Evolutionary conservation across 2,329 filamentous ascomycete genomes (phyloP), one percentile per base, ranked within the genome.

Genomic region (Fonsecaea nubica): DNA sequence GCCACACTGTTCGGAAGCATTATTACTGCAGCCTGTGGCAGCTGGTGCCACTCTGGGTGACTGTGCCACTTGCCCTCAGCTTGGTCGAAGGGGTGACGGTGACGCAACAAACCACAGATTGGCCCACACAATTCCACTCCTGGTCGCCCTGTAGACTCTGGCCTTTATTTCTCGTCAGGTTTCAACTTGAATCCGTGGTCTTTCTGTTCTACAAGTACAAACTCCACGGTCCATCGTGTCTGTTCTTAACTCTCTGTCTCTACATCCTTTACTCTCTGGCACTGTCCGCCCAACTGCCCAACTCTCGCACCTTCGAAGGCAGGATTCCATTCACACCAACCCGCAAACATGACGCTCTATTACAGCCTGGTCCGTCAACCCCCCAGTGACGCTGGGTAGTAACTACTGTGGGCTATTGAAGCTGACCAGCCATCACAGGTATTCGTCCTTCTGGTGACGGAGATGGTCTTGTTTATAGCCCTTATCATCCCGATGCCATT

Each of bases 401-500:
- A 18, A 9, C 40, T 18, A 45, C 40, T 68, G 55, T 61, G 72
- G 50, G 12, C n/a, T 13, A 57, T 33, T 54, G 54, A 63, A 64
- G 68, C 55, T 66, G 54, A 67, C 30, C 3, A 7, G 52, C 55
- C 15, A 65, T 53, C 58, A 35, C 69, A 84, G 82, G 81, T 83
- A 8, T 84, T 84, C 64, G 76, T 81, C 59, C 78, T 84, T 62
- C 72, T 84, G 71, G 78, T 84, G 65, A 74, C 80, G 57, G 82
- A 84, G 78, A 84, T 84, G 81, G 76, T 64, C 38, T 77, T 84
- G 67, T 84, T 84, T 71, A 74, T 82, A 71, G 77, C 78, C 69
- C 80, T 84, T 72, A 83, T 84, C 80, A 78, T 99, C 63, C 95
- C 95, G 30, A 86, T 98, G 74, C 95, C 95, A 54, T 97, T 96